Percentiles rank a stretch among this genome's conserved stretches.
These are phyloP conservation scores for Claviceps cyperi DNA, from an alignment of 2,329 filamentous ascomycete genomes.

Conservation along the genomic window DNA sequence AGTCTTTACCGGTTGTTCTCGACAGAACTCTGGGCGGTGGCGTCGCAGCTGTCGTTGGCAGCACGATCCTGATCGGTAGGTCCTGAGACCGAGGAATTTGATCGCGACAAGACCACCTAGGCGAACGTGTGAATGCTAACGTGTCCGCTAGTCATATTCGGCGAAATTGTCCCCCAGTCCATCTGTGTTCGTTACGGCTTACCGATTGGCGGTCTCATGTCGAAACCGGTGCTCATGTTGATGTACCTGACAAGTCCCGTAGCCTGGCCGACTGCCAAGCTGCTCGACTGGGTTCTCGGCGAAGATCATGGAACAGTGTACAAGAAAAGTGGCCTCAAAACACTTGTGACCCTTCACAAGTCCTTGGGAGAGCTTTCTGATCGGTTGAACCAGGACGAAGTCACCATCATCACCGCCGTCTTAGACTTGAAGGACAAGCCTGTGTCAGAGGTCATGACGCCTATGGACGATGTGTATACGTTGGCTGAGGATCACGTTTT, in stretches of 20 bases:
- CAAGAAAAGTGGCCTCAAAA: slow-evolving; percentile 96
- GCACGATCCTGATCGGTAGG: slow-evolving; percentile 84
- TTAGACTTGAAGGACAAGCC: slow-evolving; percentile 93
- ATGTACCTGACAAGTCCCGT: slow-evolving; percentile 89
- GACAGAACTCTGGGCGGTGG: slow-evolving; percentile 89
- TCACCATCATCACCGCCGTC: slow-evolving; percentile 96
- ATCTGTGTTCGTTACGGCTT: slow-evolving; percentile 93
- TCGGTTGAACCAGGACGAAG: slow-evolving; percentile 89
- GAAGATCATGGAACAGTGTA: slow-evolving; percentile 94
- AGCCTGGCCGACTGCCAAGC: slow-evolving; percentile 88
- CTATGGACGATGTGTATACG: slow-evolving; percentile 93
- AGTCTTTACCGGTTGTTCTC: slow-evolving; percentile 86
- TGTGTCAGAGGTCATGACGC: slow-evolving; percentile 93
- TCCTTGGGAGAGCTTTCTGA: slow-evolving; percentile 77
- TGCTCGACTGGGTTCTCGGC: slow-evolving; percentile 84
- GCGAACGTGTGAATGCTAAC: slow-evolving; percentile 3
- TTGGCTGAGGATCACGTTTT: slow-evolving; percentile 91
- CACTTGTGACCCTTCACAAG: slow-evolving; percentile 86
- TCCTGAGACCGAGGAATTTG: neutral
- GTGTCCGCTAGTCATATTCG: slow-evolving; percentile 73
- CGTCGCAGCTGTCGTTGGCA: slow-evolving; percentile 84
- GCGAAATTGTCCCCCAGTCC: slow-evolving; percentile 90
- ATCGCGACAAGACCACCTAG: slow-evolving; percentile 5
- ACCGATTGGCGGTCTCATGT: slow-evolving; percentile 87
- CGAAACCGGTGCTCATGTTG: slow-evolving; percentile 68